Conservation (phyloP, 2,329 filamentous ascomycete species). For the Alternaria panax region DNA sequence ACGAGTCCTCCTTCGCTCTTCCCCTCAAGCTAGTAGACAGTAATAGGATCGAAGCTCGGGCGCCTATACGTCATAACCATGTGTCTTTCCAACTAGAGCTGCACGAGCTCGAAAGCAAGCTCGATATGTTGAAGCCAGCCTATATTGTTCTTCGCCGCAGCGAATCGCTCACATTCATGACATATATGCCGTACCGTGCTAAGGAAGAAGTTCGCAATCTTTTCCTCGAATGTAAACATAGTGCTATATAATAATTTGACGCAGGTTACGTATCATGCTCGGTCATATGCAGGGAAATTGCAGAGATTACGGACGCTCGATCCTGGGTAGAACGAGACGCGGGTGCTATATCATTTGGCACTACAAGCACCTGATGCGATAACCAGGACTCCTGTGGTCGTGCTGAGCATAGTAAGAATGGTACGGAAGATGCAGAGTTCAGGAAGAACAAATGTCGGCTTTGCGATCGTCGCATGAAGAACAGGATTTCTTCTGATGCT, state of each 20-base stretch:
- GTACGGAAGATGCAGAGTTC: slow-evolving; percentile 16
- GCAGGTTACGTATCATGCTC: slow-evolving; percentile 19
- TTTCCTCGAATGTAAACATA: slow-evolving; percentile 22
- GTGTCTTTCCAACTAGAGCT: slow-evolving; percentile 22
- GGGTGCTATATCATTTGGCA: not conserved
- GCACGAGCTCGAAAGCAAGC: slow-evolving; percentile 24
- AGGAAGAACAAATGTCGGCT: slow-evolving; percentile 38
- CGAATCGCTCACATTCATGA: slow-evolving; percentile 25
- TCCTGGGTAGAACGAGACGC: slow-evolving; percentile 36
- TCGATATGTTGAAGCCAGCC: slow-evolving; percentile 22
- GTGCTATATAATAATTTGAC: slow-evolving; percentile 23
- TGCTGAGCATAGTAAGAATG: not conserved
- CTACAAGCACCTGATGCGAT: not conserved
- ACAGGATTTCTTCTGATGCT: slow-evolving; percentile 30
- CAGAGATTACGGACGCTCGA: slow-evolving; percentile 34
- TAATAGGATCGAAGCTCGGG: not conserved
- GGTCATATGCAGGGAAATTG: slow-evolving; percentile 39
- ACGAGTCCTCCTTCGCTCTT: not conserved
- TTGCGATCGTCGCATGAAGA: slow-evolving; percentile 45
- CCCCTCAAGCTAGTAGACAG: not conserved
- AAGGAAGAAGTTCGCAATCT: slow-evolving; percentile 7
- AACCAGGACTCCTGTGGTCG: not conserved
- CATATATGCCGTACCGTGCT: slow-evolving; percentile 32
- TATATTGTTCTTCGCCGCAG: slow-evolving; percentile 33
- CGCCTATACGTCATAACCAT: not conserved